Evolutionary conservation across 2,329 filamentous ascomycete genomes (phyloP).

Genomic region (Penicillium hordei): DNA sequence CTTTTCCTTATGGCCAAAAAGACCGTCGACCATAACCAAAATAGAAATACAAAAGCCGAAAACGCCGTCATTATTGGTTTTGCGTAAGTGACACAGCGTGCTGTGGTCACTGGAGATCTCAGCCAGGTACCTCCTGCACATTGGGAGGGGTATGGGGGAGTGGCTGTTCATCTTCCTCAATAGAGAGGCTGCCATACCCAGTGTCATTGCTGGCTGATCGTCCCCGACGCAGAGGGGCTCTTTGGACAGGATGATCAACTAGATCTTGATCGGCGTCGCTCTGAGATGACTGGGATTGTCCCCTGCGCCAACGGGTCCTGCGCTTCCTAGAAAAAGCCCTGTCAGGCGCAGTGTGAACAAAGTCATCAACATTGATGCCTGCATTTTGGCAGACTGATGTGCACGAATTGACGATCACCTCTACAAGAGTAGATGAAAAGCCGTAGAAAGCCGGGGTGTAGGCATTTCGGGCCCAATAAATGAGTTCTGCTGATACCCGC

Average conservation of each 20-base stretch:
- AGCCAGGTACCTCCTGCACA: slow-evolving; percentile 13
- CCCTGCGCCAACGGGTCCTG: slow-evolving; percentile 20
- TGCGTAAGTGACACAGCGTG: neutral
- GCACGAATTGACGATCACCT: slow-evolving; percentile 42
- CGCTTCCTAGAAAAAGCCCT: slow-evolving; percentile 26
- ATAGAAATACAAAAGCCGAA: slow-evolving; percentile 7
- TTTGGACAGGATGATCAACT: slow-evolving; percentile 3
- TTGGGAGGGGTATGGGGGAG: slow-evolving; percentile 6
- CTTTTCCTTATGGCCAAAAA: neutral
- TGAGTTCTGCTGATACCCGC: slow-evolving; percentile 42
- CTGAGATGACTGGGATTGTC: slow-evolving; percentile 13
- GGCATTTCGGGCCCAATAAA: slow-evolving; percentile 47
- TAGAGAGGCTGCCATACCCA: slow-evolving; percentile 39
- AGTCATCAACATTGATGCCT: slow-evolving; percentile 38
- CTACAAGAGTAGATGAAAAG: slow-evolving; percentile 38
- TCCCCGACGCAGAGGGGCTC: slow-evolving; percentile 21
- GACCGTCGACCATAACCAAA: neutral
- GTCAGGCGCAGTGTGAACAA: slow-evolving; percentile 25
- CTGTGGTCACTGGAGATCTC: neutral
- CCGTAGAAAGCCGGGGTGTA: slow-evolving; percentile 47
- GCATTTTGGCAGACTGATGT: slow-evolving; percentile 36
- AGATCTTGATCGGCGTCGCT: slow-evolving; percentile 24
- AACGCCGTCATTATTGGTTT: slow-evolving; percentile 16
- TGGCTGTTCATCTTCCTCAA: slow-evolving; percentile 21
- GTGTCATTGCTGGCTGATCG: slow-evolving; percentile 42